Base-by-base conservation (phyloP, 192 early-diverging fungal genomes). In the Coemansia pectinata region DNA sequence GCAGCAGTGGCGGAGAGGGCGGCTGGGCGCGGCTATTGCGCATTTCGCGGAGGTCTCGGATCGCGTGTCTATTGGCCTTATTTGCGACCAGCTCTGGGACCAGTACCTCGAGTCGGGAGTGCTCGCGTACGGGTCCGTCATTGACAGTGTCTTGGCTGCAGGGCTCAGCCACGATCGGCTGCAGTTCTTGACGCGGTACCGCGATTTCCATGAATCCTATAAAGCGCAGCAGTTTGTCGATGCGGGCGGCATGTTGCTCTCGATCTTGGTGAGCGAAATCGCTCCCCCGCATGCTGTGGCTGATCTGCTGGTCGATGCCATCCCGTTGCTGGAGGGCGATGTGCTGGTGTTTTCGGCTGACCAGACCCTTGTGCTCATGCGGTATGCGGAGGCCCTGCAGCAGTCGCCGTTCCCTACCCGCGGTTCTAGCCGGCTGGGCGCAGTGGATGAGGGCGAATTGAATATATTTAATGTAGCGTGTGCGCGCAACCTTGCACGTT, bases 331-430 rank as follows among this genome's bases (percentile, higher is more conserved):
- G 23, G 87, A 89, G 29, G 79, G 74, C 41, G 86, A 91, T 12
- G 31, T 8, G 17, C 60, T 90, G 52, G 81, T 92, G 31, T 90
- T 92, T 61, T 66, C 74, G 44, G 67, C 84, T 0, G 69, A 81
- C 2, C 85, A 88, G 15, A 92, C 89, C 1, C 76, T 82, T 23
- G 91, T 85, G 67, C 70, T 92, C 48, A 89, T 92, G 89, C 75
- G 86, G 45, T 85, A 86, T 73, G 73, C 90, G 10, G 91, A 92
- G 64, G 78, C 88, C 27, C 44, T 87, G 17, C 63, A 63, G 23
- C 66, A 57, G 38, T 52, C 61, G 36, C 59, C 40, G 25, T 25
- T 57, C 12, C 21, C 62, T 27, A 27, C 27, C 27, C 27, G 27
- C 27, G 27, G 27, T 27, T 1, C 27, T 27, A 27, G 27, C 27